These are phyloP conservation scores for Chaetomium olivaceum DNA, from an alignment of 2,329 filamentous ascomycete genomes.

Conservation along the genomic window DNA sequence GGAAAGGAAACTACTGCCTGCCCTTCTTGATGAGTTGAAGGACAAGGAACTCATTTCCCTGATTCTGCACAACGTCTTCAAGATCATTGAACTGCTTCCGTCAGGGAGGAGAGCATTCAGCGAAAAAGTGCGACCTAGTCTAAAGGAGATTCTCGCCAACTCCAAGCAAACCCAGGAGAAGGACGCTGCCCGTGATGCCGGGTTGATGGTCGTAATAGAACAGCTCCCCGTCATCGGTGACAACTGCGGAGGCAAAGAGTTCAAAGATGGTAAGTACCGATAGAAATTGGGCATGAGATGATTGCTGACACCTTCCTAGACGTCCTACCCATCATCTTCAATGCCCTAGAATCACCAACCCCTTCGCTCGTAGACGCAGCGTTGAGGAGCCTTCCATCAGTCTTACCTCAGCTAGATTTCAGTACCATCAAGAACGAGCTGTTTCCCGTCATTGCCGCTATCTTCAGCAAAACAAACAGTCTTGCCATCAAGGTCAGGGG, in stretches of 20 bases:
- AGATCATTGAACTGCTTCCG: constrained; percentile 74
- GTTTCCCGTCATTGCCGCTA: constrained; percentile 85
- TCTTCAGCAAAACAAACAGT: constrained; percentile 91
- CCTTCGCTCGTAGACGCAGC: constrained; percentile 87
- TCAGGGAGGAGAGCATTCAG: constrained; percentile 76
- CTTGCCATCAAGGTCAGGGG: constrained; percentile 93
- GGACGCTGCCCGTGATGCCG: constrained; percentile 81
- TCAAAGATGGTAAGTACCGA: constrained; percentile 73
- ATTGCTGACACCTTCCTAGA: constrained; percentile 52
- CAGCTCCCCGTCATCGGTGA: constrained; percentile 73
- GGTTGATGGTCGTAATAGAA: constrained; percentile 86
- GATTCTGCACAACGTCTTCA: constrained; percentile 89
- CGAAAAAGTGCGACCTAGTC: constrained; percentile 79
- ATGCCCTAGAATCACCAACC: constrained; percentile 84
- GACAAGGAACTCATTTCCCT: constrained; percentile 82
- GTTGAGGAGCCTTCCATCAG: constrained; percentile 71
- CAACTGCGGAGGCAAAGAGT: constrained; percentile 87
- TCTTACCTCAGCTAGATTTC: constrained; percentile 90
- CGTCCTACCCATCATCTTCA: constrained; percentile 79
- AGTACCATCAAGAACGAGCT: constrained; percentile 96
- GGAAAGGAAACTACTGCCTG: constrained; percentile 90
- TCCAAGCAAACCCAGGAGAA: constrained; percentile 66
- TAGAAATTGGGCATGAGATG: too few species aligned
- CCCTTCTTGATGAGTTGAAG: constrained; percentile 88
- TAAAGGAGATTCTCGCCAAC: constrained; percentile 76